Evolutionary conservation across 768 basidiomycete species (phyloP).

Genomic region (Lanmaoa pseudosensibilis): DNA sequence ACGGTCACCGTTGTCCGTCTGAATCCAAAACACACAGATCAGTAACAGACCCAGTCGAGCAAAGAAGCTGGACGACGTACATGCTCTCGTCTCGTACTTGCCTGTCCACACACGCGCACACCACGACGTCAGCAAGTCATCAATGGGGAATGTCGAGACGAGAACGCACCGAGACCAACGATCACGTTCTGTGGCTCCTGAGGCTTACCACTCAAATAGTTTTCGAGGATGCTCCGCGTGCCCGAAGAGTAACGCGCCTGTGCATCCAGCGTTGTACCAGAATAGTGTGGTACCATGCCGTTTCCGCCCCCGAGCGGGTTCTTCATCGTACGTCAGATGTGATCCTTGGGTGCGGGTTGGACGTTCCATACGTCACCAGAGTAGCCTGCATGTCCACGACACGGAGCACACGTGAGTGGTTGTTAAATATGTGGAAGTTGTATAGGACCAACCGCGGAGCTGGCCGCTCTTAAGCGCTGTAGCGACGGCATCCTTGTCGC

Average conservation of each 20-base stretch:
- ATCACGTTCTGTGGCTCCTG: constrained; percentile 68
- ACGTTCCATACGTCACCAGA: constrained; percentile 77
- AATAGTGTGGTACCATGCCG: constrained; percentile 86
- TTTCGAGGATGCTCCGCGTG: constrained; percentile 65
- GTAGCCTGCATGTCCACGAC: constrained; percentile 20
- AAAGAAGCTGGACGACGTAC: neutral
- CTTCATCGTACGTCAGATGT: constrained; percentile 80
- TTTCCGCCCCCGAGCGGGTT: constrained; percentile 82
- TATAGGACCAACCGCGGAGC: constrained; percentile 45
- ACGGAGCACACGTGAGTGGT: neutral
- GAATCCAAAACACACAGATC: neutral
- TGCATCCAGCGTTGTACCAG: constrained; percentile 85
- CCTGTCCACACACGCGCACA: constrained; percentile 20
- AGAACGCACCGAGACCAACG: constrained; percentile 27
- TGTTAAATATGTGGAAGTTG: neutral
- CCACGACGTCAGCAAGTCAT: neutral
- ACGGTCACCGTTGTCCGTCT: neutral
- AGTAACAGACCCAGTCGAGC: neutral
- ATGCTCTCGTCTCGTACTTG: constrained; percentile 38
- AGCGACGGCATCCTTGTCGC: constrained; percentile 77
- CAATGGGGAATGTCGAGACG: neutral
- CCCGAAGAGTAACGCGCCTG: constrained; percentile 82
- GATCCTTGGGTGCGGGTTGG: constrained; percentile 83
- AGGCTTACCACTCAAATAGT: constrained; percentile 59
- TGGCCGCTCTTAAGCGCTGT: constrained; percentile 76